phyloP scores from a whole-genome alignment of 73 alveolate species.

The Blepharisma stoltei region DNA sequence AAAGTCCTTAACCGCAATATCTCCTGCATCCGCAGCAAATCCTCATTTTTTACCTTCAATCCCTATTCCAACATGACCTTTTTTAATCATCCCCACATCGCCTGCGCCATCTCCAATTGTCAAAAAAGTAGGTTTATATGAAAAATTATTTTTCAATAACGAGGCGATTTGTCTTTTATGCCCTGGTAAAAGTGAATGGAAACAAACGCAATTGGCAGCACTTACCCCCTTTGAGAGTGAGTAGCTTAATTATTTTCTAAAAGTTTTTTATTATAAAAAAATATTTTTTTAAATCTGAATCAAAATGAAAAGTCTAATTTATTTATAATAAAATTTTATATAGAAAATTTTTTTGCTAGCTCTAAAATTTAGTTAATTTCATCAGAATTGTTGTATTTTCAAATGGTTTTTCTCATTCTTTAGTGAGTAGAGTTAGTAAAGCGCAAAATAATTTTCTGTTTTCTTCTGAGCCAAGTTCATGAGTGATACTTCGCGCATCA shows the following conservation, averaged over 20 bases:
- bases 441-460: background rate
- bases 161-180: background rate
- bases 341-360: too few relatives aligned
- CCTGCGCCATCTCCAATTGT: constrained; percentile 3
- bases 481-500: background rate
- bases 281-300: too few relatives aligned
- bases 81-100: constrained; percentile 13
- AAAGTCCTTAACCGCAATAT: background rate
- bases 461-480: constrained; percentile 4
- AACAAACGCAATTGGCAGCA: background rate
- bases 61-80: constrained; percentile 10
- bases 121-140: background rate
- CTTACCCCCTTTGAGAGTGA: too few relatives aligned
- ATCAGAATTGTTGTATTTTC: too few relatives aligned
- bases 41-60: background rate
- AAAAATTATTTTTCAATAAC: background rate
- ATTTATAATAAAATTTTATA: too few relatives aligned
- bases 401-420: too few relatives aligned
- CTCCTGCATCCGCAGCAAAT: background rate
- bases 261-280: too few relatives aligned
- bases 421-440: too few relatives aligned
- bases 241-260: too few relatives aligned
- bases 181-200: constrained; percentile 5
- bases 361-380: too few relatives aligned
- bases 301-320: too few relatives aligned